Evolutionary conservation across 345 rosid genomes (phyloP), one percentile per base, ranked within the genome.

Genomic region (Brassica nigra): DNA sequence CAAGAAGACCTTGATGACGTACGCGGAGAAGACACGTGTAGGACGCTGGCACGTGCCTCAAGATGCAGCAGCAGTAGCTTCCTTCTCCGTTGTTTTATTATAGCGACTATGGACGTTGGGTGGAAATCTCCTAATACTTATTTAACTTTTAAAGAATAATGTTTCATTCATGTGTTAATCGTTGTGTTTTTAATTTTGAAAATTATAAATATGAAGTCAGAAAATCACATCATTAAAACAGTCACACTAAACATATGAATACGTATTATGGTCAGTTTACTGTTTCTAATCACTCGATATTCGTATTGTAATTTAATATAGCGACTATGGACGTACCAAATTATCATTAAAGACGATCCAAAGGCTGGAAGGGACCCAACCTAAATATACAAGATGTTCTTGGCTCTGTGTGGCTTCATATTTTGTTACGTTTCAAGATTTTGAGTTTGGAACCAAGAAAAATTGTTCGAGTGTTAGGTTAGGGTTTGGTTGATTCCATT

Each of bases 361-460:
- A 30, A 59, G 15, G 23, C 37, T 66, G 54, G 30, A 73, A 79
- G 54, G 68, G 77, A 58, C 73, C 77, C 73, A 7, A 57, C 68
- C 16, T 49, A 62, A 47, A 61, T 59, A 23, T 79, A 67, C 78
- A 44, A 79, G 74, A 79, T 73, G 75, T 47, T 31, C 39, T 44
- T 79, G 74, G 64, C 74, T 33, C 61, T 73, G 69, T 73, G 82
- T 79, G 82, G 82, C 64, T 79, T 79, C 78, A 16, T 59, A 12
- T 47, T 68, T 33, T 10, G 78, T 33, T 79, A 71, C 68, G 77
- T 72, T 36, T 57, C 70, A 66, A 6, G 54, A 11, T 47, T 47
- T 73, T 79, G 42, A 42, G 33, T 73, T 66, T 23, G 29, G 47
- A 30, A 12, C 29, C 28, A 39, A 39, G 6, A 30, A 18, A 18